Percentiles rank a stretch among this genome's conserved stretches.
These are phyloP conservation scores for California macrophylla DNA, from an alignment of 441 rosid genomes.

Conservation along the genomic window DNA sequence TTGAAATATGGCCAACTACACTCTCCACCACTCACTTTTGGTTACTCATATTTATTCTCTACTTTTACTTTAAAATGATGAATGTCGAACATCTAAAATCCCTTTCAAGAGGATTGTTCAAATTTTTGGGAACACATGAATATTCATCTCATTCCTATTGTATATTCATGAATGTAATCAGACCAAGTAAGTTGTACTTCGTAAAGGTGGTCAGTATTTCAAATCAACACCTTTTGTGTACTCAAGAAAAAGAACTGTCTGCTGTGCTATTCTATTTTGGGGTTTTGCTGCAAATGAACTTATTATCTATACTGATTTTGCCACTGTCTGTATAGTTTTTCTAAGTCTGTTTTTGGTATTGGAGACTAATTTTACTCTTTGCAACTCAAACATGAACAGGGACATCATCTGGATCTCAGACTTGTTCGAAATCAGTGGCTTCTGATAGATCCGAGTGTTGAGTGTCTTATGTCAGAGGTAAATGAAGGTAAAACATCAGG, in stretches of 20 bases:
- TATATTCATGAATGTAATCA: background rate
- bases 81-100: background rate
- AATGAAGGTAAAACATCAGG: conserved; percentile 84
- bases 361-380: conserved; percentile 11
- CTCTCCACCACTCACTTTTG: no score
- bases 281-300: background rate
- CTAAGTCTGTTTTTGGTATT: background rate
- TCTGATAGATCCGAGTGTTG: conserved; percentile 70
- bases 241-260: background rate
- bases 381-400: conserved; percentile 32
- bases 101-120: no score
- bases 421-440: conserved; percentile 95
- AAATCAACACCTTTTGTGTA: background rate
- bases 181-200: no score
- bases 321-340: background rate
- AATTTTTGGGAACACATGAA: no score
- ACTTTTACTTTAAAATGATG: no score
- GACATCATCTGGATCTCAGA: conserved; percentile 87
- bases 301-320: background rate
- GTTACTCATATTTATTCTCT: no score
- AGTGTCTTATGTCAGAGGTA: conserved; percentile 85
- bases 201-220: background rate
- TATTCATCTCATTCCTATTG: background rate
- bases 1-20: no score
- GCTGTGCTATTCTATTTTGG: background rate